Percentiles rank a stretch among this genome's conserved stretches.
phyloP scores from a whole-genome alignment of 176 grass and related monocot genomes.

The Panicum miliaceum region DNA sequence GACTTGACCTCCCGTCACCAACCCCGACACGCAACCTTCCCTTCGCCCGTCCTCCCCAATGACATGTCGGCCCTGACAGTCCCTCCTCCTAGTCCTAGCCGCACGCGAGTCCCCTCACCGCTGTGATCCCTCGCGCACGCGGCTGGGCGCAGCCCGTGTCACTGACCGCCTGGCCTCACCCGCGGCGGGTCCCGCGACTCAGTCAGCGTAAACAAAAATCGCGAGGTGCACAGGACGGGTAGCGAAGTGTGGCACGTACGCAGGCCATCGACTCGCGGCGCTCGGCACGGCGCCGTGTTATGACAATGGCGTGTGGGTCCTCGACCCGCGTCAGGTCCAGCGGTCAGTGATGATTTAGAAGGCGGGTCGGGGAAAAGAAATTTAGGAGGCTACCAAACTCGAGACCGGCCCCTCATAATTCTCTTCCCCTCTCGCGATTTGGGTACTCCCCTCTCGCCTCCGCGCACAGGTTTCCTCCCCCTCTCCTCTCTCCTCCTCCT shows the following conservation, averaged over 20 bases:
- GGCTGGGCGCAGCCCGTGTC: accelerated
- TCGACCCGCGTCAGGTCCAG: accelerated
- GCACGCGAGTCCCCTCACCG: slow-evolving; percentile 27
- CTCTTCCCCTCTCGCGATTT: slow-evolving; percentile 19
- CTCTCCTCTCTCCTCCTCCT: background rate
- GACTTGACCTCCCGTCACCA: slow-evolving; percentile 27
- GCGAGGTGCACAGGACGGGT: background rate
- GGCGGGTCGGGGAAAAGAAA: background rate
- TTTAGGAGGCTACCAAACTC: slow-evolving; percentile 26
- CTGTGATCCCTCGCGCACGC: slow-evolving; percentile 6
- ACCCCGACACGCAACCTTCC: slow-evolving; percentile 47
- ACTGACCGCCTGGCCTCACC: background rate
- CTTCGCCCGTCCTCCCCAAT: background rate
- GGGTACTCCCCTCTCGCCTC: slow-evolving; percentile 1
- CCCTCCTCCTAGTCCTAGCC: slow-evolving; percentile 8
- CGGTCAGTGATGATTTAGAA: background rate
- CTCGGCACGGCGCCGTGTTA: background rate
- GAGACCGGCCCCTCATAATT: slow-evolving; percentile 39
- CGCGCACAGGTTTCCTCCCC: background rate
- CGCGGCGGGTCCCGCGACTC: accelerated
- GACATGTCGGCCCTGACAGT: slow-evolving; percentile 35
- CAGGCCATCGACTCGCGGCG: background rate
- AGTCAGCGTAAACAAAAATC: accelerated
- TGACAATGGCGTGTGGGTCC: background rate
- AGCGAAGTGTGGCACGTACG: slow-evolving; percentile 26